Base-by-base conservation (phyloP, 2,329 filamentous ascomycete species). In the Colletotrichum cereale region DNA sequence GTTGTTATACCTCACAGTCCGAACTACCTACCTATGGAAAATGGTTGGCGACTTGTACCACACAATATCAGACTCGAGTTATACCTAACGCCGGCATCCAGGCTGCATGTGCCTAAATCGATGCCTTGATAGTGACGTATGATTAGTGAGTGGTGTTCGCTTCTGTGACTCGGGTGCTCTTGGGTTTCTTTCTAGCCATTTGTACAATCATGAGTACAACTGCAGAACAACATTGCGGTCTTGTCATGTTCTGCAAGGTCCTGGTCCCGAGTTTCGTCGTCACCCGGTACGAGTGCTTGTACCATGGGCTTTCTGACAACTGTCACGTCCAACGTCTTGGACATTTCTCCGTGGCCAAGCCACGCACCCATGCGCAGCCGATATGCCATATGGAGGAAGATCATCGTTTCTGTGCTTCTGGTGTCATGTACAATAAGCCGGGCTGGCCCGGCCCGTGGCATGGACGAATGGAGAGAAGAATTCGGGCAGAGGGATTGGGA, bases 361-460 rank as follows among this genome's bases (percentile, higher is more conserved):
- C 50, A 38, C 40, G 26, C 26, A 12, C n/a, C 24, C 21, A 29
- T 47, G 40, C 18, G 38, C 48, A 61, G 14, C 65, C 38, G 53
- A 64, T 31, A 64, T 64, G 44, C 53, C 65, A 38, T 26, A 68
- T 58, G 53, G 42, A 64, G 53, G 12, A 68, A 60, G 47, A 60
- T 67, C 42, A 40, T 69, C 47, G 31, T 47, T 52, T 48, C 58
- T 38, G 50, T 58, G 34, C 57, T 40, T 58, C 52, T 57, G 31
- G 53, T 56, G 57, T 21, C 34, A 26, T 52, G 57, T 12, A 44
- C 34, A 57, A 50, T 69, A 72, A 72, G 69, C 69, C 65, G 69
- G 65, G 65, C 65, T 58, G 69, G 69, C n/a, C 69, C 65, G 69
- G 60, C 44, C 69, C 65, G 69, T 47, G 47, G 44, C 16, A 38